These are phyloP conservation scores for Vaccinium myrtillus DNA, from an alignment of 148 eudicot species.

Conservation along the genomic window DNA sequence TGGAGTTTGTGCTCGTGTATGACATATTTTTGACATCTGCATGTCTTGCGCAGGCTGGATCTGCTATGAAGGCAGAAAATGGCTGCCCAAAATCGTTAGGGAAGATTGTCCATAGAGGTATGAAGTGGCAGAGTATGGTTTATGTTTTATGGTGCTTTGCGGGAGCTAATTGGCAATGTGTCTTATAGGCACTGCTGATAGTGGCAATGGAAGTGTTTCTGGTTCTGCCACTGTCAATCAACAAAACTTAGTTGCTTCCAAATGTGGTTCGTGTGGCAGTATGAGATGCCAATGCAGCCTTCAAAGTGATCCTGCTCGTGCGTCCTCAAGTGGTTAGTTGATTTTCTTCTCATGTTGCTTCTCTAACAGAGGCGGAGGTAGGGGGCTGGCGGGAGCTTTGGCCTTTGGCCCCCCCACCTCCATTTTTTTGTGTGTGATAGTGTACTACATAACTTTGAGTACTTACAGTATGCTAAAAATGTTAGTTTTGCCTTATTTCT, in stretches of 20 bases:
- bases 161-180: conserved; percentile 30
- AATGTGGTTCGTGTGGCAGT: conserved; percentile 32
- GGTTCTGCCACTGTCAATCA: conserved; percentile 22
- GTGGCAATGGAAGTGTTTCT: conserved; percentile 23
- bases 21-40: neutral
- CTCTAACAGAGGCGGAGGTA: neutral
- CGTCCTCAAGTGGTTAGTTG: conserved; percentile 31
- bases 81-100: neutral
- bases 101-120: conserved; percentile 31
- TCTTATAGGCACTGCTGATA: conserved; percentile 34
- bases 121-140: conserved; percentile 24
- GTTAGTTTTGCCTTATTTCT: neutral
- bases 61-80: conserved; percentile 20
- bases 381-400: neutral
- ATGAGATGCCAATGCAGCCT: conserved; percentile 27
- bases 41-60: conserved; percentile 23
- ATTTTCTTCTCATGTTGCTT: conserved; percentile 6
- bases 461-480: neutral
- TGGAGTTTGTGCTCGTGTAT: neutral
- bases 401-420: neutral
- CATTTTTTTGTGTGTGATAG: neutral
- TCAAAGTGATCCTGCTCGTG: conserved; percentile 17
- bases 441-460: neutral
- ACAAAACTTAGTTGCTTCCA: conserved; percentile 2
- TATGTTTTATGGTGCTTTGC: conserved; percentile 27